Conservation (phyloP, 345 rosid genomes). For the Moricandia arvensis region DNA sequence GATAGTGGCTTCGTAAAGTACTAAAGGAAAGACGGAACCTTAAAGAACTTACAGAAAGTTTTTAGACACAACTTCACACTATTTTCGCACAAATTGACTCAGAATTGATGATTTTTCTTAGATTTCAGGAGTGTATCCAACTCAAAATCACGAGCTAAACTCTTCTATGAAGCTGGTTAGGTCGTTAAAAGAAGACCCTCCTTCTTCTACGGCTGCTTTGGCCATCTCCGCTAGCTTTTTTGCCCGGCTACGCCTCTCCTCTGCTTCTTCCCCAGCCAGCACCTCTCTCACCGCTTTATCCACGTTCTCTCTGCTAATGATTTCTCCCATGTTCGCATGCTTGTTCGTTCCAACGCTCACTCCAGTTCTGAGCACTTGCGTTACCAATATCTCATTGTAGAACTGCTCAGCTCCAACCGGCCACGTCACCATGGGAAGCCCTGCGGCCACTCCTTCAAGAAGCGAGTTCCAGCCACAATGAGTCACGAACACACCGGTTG, state of each 20-base stretch:
- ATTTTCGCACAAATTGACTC: background rate
- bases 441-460: constrained; percentile 42
- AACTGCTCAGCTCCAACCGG: constrained; percentile 51
- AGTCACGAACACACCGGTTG: constrained; percentile 47
- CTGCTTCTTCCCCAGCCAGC: constrained; percentile 47
- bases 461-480: constrained; percentile 61
- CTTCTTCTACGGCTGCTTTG: constrained; percentile 40
- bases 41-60: background rate
- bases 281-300: constrained; percentile 30
- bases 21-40: background rate
- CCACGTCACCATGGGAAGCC: constrained; percentile 55
- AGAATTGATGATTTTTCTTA: background rate
- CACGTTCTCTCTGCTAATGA: constrained; percentile 33
- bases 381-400: constrained; percentile 43
- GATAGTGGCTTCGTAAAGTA: background rate
- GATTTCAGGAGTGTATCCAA: background rate
- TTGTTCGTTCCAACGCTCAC: constrained; percentile 40
- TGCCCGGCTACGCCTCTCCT: constrained; percentile 37
- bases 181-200: constrained; percentile 54
- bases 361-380: constrained; percentile 40
- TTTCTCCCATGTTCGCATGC: constrained; percentile 17
- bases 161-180: constrained; percentile 39
- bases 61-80: background rate
- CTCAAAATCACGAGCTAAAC: constrained; percentile 14
- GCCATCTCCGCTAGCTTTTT: constrained; percentile 37